Conservation (phyloP, 1,139 yeast species). For the Torulaspora pretoriensis region DNA sequence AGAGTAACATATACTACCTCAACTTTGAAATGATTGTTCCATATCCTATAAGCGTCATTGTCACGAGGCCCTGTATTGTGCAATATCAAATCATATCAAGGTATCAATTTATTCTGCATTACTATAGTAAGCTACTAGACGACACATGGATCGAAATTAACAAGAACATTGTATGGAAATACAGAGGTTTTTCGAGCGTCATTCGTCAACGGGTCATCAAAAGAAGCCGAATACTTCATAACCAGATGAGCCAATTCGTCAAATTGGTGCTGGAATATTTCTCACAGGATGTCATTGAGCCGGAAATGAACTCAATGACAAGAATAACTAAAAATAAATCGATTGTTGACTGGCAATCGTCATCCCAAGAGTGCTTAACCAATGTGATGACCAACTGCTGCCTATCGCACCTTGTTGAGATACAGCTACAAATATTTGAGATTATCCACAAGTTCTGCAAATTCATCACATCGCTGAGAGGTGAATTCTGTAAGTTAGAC, state of each 20-base stretch:
- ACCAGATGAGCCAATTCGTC: conserved; percentile 31
- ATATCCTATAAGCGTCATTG: conserved; percentile 76
- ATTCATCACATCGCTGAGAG: conserved; percentile 28
- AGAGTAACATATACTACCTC: conserved; percentile 50
- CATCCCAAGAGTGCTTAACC: conserved; percentile 29
- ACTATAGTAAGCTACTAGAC: conserved; percentile 56
- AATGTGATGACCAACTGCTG: conserved; percentile 31
- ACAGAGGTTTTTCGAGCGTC: conserved; percentile 36
- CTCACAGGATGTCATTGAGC: conserved; percentile 27
- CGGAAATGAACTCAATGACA: conserved; percentile 17
- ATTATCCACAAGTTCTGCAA: conserved; percentile 33
- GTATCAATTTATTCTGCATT: conserved; percentile 59
- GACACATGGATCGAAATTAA: conserved; percentile 72
- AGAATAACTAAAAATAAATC: conserved; percentile 4
- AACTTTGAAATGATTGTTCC: conserved; percentile 70
- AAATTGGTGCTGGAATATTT: conserved; percentile 29
- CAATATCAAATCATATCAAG: conserved; percentile 82
- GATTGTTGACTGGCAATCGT: conserved; percentile 21
- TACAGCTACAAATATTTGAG: conserved; percentile 32
- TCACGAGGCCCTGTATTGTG: conserved; percentile 64
- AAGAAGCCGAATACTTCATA: conserved; percentile 27
- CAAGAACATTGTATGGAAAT: conserved; percentile 65
- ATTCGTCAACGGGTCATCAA: conserved; percentile 19
- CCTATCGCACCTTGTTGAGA: conserved; percentile 24
- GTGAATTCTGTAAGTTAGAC: conserved; percentile 23